Conservation (phyloP, 2,329 filamentous ascomycete species). For the Alternaria brassicae region DNA sequence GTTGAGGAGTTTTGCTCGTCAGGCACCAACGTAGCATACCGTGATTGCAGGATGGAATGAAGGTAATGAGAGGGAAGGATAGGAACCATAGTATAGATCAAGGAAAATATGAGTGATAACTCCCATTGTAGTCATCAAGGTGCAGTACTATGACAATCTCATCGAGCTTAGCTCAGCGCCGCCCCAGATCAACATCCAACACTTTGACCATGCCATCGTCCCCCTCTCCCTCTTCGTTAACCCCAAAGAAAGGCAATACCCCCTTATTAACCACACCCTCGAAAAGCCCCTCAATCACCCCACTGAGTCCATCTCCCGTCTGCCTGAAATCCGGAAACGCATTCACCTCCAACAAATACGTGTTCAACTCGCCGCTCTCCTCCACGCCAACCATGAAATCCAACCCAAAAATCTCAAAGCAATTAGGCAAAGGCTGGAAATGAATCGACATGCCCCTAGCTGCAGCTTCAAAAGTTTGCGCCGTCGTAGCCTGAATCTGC, state of each 20-base stretch:
- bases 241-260: constrained; percentile 72
- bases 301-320: constrained; percentile 77
- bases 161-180: constrained; percentile 16
- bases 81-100: constrained; percentile 2
- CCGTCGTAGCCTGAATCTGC: constrained; percentile 77
- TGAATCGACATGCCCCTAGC: constrained; percentile 84
- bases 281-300: constrained; percentile 78
- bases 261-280: constrained; percentile 72
- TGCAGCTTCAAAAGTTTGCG: constrained; percentile 84
- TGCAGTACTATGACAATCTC: not conserved
- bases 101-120: constrained; percentile 2
- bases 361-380: constrained; percentile 56
- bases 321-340: constrained; percentile 96
- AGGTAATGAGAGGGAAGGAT: not conserved
- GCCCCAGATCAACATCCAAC: constrained; percentile 57
- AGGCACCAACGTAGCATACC: not conserved
- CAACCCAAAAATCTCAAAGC: constrained; percentile 89
- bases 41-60: not conserved
- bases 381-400: constrained; percentile 76
- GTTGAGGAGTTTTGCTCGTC: not conserved
- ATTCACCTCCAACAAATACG: constrained; percentile 90
- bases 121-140: not conserved
- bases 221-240: constrained; percentile 13
- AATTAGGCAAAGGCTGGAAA: constrained; percentile 87
- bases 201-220: constrained; percentile 50